A percentile compares a stretch with the other conserved stretches of the same genome.
Evolutionary conservation across 2,329 filamentous ascomycete genomes (phyloP).

Genomic region (Pseudogymnoascus destructans): DNA sequence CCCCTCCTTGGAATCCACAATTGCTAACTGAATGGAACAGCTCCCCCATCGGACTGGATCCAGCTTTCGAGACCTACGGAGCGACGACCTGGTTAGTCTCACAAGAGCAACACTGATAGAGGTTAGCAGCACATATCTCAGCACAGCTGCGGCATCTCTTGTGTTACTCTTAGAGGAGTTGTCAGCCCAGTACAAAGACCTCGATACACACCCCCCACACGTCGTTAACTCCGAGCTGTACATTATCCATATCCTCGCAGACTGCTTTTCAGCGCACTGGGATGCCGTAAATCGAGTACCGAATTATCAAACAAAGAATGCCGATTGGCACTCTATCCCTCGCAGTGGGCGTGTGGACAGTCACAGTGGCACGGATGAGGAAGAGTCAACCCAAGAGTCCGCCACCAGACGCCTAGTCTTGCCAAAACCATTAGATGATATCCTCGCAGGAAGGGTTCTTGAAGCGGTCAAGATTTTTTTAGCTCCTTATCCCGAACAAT

Average conservation of each 20-base stretch:
- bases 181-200: conserved; percentile 37
- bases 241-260: conserved; percentile 47
- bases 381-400: not conserved
- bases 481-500: conserved; percentile 44
- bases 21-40: conserved; percentile 26
- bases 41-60: conserved; percentile 51
- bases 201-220: conserved; percentile 42
- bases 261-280: conserved; percentile 53
- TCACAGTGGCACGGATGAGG: not conserved
- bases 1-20: conserved; percentile 7
- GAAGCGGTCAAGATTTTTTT: conserved; percentile 44
- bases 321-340: conserved; percentile 12
- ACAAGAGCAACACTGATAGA: conserved; percentile 49
- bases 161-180: conserved; percentile 46
- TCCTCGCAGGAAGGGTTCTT: conserved; percentile 41
- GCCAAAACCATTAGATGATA: conserved; percentile 32
- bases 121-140: conserved; percentile 41
- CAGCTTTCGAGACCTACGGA: conserved; percentile 40
- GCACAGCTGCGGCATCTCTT: conserved; percentile 42
- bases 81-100: conserved; percentile 48
- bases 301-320: conserved; percentile 10
- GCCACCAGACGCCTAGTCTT: conserved; percentile 12
- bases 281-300: conserved; percentile 29
- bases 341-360: not conserved
- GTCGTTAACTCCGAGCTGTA: conserved; percentile 52